Evolutionary conservation across 2,329 filamentous ascomycete species (phyloP), one percentile per base, ranked within the genome.

Genomic region (Trichoderma oligosporum): DNA sequence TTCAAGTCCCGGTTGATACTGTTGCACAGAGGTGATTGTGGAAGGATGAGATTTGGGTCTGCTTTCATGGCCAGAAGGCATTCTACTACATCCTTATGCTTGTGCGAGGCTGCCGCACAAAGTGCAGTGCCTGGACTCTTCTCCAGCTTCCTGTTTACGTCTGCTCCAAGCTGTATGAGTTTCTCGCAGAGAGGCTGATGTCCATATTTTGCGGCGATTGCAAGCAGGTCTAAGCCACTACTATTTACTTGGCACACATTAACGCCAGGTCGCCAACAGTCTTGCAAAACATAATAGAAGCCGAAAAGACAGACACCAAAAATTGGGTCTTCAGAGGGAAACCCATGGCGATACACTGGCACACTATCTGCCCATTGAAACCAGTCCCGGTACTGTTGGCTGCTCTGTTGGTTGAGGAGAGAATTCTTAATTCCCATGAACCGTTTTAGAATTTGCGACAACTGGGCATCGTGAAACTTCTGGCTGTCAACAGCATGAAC

Each of bases 221-320:
- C 24, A 2, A 56, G 53, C 5, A 56, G 18, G 27, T 48, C 44
- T 11, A 24, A 7, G 2, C 16, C 11, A 2, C 1, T 0, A 0
- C 2, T 1, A 39, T 48, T 56, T 7, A 56, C 44, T 35, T 56
- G 44, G 7, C 33, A 56, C 3, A 41, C 11, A 6, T 48, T 25
- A 7, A 56, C 25, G 25, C n/a, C 25, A 24, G 45, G 4, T 20
- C 38, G n/a, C 44, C 53, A 56, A 42, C 53, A 56, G 2, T 36
- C 44, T 1, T 11, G 4, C 2, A 56, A 25, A 8, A 48, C 8
- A 31, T 33, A 27, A 9, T 41, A 18, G 14, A 42, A 24, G 7
- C 18, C 35, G 2, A 48, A 8, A 35, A 7, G 33, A 24, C 44
- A 56, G 9, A 56, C 41, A 0, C 25, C 35, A 22, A 48, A 56